Base-by-base conservation (phyloP, 306 rosid genomes). In the Aeschynomene evenia region DNA sequence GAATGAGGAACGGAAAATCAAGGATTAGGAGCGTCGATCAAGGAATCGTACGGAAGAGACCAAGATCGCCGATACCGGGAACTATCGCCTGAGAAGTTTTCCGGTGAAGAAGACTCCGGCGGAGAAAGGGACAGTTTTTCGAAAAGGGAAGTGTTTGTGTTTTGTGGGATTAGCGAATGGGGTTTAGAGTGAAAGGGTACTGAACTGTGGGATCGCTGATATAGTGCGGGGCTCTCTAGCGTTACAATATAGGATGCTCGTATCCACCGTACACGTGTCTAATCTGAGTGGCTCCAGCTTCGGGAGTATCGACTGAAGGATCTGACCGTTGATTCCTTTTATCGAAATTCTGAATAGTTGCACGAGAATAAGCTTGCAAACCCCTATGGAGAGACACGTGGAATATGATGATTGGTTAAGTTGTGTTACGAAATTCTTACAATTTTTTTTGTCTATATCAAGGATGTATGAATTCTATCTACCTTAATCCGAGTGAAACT, bases 41-140 rank as follows among this genome's bases (percentile, higher is more conserved):
- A 15, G 9, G 0, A 15, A 1, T 14, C 1, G 19, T 22, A 11
- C 15, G 18, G 51, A 28, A 4, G 13, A 49, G n/a, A 23, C 9
- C 21, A 1, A 5, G 63, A 69, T 33, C 56, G 24, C 75, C 36
- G 9, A 58, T n/a, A 45, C 69, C 69, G 70, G 85, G 78, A n/a
- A 59, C 46, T 53, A 31, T 26, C 28, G 56, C 66, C 84, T 78
- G 81, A 11, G 69, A 13, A 12, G 10, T 67, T 71, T 67, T 7
- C 87, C 88, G 80, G 80, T 34, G 73, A 54, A 12, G 42, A 62
- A 23, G 23, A 11, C 70, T 72, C 68, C 77, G 69, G 83, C 83
- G 76, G 83, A 63, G 71, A 77, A 18, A 36, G 76, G 29, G 29
- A 68, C 70, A 21, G 16, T 20, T 15, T 8, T 7, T 5, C 4